These are phyloP conservation scores for Cajanus cajan DNA, from an alignment of 306 rosid genomes.

Conservation along the genomic window DNA sequence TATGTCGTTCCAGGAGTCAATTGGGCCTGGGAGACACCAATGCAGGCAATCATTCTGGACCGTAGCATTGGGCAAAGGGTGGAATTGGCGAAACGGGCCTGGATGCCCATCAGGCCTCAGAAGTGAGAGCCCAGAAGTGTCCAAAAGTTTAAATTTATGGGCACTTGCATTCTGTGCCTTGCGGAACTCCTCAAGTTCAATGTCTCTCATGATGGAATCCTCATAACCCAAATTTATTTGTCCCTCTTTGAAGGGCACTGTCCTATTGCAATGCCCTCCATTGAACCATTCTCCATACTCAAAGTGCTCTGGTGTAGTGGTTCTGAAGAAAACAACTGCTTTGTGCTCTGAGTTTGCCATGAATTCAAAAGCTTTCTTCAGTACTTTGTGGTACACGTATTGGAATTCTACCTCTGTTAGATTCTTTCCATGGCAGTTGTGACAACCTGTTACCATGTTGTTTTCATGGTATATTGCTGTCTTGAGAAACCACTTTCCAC, in stretches of 20 bases:
- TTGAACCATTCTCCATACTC: constrained; percentile 86
- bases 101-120: constrained; percentile 94
- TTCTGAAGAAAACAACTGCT: constrained; percentile 60
- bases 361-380: constrained; percentile 44
- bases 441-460: constrained; percentile 52
- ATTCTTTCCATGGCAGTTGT: constrained; percentile 62
- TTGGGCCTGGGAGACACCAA: constrained; percentile 89
- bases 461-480: constrained; percentile 72
- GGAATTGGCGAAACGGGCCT: constrained; percentile 71
- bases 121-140: constrained; percentile 60
- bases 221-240: constrained; percentile 36
- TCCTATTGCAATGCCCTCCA: constrained; percentile 84
- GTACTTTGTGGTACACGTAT: constrained; percentile 57
- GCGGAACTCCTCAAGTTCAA: constrained; percentile 64
- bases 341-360: constrained; percentile 38
- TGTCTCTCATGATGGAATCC: constrained; percentile 49
- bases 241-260: constrained; percentile 64
- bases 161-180: constrained; percentile 34
- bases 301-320: constrained; percentile 82
- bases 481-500: constrained; percentile 88
- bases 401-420: constrained; percentile 60
- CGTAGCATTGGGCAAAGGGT: constrained; percentile 48
- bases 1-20: constrained; percentile 85
- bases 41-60: constrained; percentile 43
- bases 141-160: constrained; percentile 50